Base-by-base conservation (phyloP, 179 eudicot genomes). In the Patellifolia procumbens region DNA sequence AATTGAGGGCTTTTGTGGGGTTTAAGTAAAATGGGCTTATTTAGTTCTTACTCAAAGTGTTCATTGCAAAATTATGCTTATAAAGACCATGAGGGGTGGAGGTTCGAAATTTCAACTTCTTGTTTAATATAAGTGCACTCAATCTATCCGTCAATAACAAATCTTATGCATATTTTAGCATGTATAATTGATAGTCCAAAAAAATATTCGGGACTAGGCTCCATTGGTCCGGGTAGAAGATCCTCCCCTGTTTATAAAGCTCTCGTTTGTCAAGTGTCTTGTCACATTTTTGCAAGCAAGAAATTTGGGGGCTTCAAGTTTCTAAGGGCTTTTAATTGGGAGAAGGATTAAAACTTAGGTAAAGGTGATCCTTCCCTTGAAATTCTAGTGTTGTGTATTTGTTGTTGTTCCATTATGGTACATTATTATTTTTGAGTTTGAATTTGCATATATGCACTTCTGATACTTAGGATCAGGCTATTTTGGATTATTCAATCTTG, bases 1-100 rank as follows among this genome's bases (percentile, higher is more conserved):
- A 51, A 73, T 28, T 11, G 19, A 24, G 81, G 78, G 75, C 61
- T 81, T 78, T 67, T 42, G 75, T 78, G 67, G 39, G 62, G 62
- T 81, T 77, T 81, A 78, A 69, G 81, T 71, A 74, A 78, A 10
- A 69, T 81, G 78, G 62, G 76, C 19, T 68, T 70, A 31, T 74
- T 62, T 63, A 32, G 45, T 74, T 79, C 78, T 24, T 61, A 78
- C 84, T 77, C 46, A 61, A 78, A 73, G 61, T 24, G 37, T 31
- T 70, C 9, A 43, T 67, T 45, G 32, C 71, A 67, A 67, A 11
- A n/a, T 67, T 43, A 43, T 67, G 71, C 71, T 67, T 67, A 67
- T 67, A 43, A 67, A 67, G 6, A n/a, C n/a, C n/a, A n/a, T n/a
- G n/a, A n/a, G n/a, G n/a, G n/a, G n/a, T 64, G 61, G 74, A 63